These are phyloP conservation scores for Picea sitchensis DNA, from an alignment of 75 land plant species.

Conservation along the genomic window DNA sequence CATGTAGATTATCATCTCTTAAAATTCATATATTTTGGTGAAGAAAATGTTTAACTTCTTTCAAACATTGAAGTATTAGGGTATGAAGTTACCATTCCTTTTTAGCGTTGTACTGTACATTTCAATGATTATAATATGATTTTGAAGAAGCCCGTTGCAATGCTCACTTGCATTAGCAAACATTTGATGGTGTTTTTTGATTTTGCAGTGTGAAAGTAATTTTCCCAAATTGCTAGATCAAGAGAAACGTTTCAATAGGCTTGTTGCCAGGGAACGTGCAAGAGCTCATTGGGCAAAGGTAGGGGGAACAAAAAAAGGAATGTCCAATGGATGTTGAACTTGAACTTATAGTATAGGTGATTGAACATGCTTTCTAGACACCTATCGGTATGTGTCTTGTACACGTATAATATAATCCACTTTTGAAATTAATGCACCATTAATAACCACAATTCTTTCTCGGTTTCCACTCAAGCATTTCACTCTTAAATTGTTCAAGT, in stretches of 20 bases:
- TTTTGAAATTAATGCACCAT: not conserved
- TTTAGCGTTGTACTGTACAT: not conserved
- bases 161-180: not conserved
- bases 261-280: conserved; percentile 11
- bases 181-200: not conserved
- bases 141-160: not conserved
- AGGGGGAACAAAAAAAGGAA: not conserved
- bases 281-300: conserved; percentile 14
- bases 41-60: not conserved
- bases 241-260: not conserved
- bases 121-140: not conserved
- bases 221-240: conserved; percentile 3
- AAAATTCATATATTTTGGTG: not conserved
- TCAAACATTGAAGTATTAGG: not conserved
- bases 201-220: conserved; percentile 3
- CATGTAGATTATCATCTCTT: not conserved
- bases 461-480: not conserved
- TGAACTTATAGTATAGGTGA: not conserved
- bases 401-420: not conserved
- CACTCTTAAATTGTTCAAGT: not conserved
- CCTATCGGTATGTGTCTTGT: not conserved
- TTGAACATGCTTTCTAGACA: not conserved
- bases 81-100: not conserved
- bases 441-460: not conserved
- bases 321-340: not conserved